These are phyloP conservation scores for Termitomyces sp. DNA, from an alignment of 768 basidiomycete species.

Conservation along the genomic window DNA sequence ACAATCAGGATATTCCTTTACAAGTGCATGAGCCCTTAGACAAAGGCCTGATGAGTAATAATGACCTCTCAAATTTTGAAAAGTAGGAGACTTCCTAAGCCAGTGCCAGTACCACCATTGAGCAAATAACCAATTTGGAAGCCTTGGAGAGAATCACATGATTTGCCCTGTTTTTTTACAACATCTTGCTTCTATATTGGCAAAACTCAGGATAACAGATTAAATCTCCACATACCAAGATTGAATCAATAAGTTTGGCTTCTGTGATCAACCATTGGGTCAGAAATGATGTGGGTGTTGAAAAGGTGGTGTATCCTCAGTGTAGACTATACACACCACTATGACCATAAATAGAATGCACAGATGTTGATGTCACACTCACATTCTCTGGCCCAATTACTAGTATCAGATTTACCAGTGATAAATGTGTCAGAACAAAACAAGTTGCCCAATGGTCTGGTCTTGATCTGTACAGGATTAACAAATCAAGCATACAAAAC, in stretches of 20 bases:
- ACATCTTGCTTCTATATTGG: constrained; percentile 43
- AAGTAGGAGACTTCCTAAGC: constrained; percentile 74
- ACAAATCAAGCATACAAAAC: background rate
- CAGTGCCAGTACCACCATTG: constrained; percentile 88
- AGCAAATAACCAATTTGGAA: constrained; percentile 88
- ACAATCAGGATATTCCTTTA: constrained; percentile 48
- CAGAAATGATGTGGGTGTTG: background rate
- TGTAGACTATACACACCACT: constrained; percentile 55
- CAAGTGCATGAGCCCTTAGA: background rate
- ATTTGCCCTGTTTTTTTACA: constrained; percentile 75
- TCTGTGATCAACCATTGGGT: constrained; percentile 33
- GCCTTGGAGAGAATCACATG: constrained; percentile 84
- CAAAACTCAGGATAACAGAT: background rate
- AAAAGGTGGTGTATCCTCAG: constrained; percentile 54
- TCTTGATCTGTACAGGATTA: constrained; percentile 42
- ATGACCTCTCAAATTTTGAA: constrained; percentile 74
- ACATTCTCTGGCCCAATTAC: constrained; percentile 97
- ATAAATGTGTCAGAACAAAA: constrained; percentile 89
- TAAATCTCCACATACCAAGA: constrained; percentile 41
- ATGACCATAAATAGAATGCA: constrained; percentile 1
- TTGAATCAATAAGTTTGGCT: constrained; percentile 83
- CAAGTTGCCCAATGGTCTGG: constrained; percentile 63
- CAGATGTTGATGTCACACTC: constrained; percentile 20
- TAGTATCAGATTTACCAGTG: constrained; percentile 54
- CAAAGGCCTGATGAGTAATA: background rate